Conservation (phyloP, 108 stramenopile genomes). For the Cyclostephanos tholiformis region DNA sequence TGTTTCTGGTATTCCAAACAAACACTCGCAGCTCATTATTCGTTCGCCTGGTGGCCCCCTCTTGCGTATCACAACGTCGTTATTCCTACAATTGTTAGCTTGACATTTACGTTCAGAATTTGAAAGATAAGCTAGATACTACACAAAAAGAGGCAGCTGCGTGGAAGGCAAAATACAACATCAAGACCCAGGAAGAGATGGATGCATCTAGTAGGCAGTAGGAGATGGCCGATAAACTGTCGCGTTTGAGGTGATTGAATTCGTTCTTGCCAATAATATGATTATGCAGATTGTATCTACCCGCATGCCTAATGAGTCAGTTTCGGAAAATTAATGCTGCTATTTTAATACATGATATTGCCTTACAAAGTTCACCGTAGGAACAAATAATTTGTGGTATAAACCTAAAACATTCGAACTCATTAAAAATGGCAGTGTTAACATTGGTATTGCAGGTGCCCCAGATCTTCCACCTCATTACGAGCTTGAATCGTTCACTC, state of each 20-base stretch:
- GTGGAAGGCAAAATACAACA: conserved; percentile 77
- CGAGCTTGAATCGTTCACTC: neutral
- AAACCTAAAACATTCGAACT: no score
- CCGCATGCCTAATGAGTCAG: neutral
- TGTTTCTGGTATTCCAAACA: neutral
- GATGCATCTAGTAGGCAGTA: conserved; percentile 46
- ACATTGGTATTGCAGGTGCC: neutral
- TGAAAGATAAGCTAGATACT: conserved; percentile 59
- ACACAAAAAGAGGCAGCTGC: conserved; percentile 80
- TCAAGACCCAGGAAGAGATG: conserved; percentile 58
- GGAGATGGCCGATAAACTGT: neutral
- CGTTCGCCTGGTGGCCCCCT: neutral
- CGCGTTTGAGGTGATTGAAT: neutral
- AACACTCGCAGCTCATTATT: conserved; percentile 7
- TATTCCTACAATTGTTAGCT: conserved; percentile 44
- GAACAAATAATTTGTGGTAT: no score
- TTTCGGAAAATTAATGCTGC: neutral
- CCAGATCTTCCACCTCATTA: neutral
- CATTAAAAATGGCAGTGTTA: no score
- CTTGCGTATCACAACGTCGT: neutral
- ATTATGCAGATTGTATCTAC: no score
- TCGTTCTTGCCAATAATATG: neutral
- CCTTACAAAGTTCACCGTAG: no score
- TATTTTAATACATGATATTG: no score
- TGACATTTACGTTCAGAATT: conserved; percentile 58